A percentile compares a stretch with the other conserved stretches of the same genome.
Evolutionary conservation across 805 yeast species (phyloP).

Genomic region (Metschnikowia hibisci): DNA sequence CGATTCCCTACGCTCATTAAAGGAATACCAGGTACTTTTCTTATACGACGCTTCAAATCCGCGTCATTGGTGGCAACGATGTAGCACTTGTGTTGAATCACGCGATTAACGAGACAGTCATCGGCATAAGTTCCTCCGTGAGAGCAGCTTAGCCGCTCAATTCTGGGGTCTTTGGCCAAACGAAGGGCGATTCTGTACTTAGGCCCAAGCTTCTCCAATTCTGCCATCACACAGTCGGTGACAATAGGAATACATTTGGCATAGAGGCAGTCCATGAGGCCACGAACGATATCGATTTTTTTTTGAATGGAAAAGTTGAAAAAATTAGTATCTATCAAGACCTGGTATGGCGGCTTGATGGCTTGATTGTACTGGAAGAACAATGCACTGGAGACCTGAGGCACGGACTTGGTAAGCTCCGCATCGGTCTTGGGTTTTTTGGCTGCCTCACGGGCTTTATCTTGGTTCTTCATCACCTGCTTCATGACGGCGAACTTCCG

Average conservation of each 20-base stretch:
- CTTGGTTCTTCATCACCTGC: constrained; percentile 73
- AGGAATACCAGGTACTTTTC: constrained; percentile 97
- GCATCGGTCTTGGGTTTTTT: constrained; percentile 52
- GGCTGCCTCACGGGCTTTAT: constrained; percentile 33
- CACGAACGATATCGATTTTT: constrained; percentile 90
- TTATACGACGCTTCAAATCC: constrained; percentile 84
- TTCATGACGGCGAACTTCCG: constrained; percentile 94
- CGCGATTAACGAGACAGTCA: constrained; percentile 91
- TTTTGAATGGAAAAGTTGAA: constrained; percentile 95
- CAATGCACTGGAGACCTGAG: constrained; percentile 93
- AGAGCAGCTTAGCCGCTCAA: constrained; percentile 78
- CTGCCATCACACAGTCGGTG: constrained; percentile 98
- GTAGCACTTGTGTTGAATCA: constrained; percentile 92
- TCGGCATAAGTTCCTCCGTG: constrained; percentile 98
- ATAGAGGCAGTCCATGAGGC: constrained; percentile 92
- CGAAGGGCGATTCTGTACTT: constrained; percentile 89
- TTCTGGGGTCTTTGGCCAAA: constrained; percentile 90
- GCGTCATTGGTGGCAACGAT: constrained; percentile 99
- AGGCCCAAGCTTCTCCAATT: constrained; percentile 92
- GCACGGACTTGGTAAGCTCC: constrained; percentile 53
- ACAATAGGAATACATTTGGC: constrained; percentile 95
- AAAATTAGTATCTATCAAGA: constrained; percentile 92
- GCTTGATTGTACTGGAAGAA: constrained; percentile 93
- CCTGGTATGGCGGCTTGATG: constrained; percentile 97
- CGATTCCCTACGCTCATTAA: constrained; percentile 95